A percentile compares a stretch with the other conserved stretches of the same genome.
These are phyloP conservation scores for Toxoplasma gondii DNA, from an alignment of 169 alveolate genomes.

Conservation along the genomic window DNA sequence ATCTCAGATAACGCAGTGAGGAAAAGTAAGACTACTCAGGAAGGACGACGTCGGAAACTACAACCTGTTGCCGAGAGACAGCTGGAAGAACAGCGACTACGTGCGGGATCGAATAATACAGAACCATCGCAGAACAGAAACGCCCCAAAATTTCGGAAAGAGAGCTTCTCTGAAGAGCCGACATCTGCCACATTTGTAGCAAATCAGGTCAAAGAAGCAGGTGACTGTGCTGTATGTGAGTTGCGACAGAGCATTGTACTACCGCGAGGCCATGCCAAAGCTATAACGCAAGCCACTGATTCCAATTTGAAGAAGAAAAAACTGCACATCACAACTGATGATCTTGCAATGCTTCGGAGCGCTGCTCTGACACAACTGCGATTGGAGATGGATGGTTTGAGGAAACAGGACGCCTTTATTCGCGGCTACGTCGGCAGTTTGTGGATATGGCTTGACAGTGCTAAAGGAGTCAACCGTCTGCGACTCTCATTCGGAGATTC, in stretches of 20 bases:
- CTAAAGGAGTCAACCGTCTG: neutral
- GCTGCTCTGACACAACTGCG: neutral
- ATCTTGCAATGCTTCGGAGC: neutral
- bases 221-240: neutral
- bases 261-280: neutral
- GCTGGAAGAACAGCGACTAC: too few species aligned
- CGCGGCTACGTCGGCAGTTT: neutral
- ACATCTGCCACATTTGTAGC: neutral
- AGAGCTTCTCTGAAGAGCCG: neutral
- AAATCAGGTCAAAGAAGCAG: neutral
- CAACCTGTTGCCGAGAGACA: too few species aligned
- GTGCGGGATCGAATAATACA: too few species aligned
- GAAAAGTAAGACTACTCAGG: neutral
- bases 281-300: neutral
- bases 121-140: neutral
- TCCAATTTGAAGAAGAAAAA: neutral
- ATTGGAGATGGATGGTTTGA: neutral
- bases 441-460: neutral
- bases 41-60: too few species aligned
- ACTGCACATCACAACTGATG: neutral
- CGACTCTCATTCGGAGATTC: slow-evolving; percentile 10
- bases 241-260: neutral
- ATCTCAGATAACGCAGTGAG: neutral
- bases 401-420: neutral
- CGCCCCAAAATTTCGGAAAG: neutral